These are phyloP conservation scores for Mycosphaerella arachidis DNA, from an alignment of 2,329 filamentous ascomycete genomes.

Conservation along the genomic window DNA sequence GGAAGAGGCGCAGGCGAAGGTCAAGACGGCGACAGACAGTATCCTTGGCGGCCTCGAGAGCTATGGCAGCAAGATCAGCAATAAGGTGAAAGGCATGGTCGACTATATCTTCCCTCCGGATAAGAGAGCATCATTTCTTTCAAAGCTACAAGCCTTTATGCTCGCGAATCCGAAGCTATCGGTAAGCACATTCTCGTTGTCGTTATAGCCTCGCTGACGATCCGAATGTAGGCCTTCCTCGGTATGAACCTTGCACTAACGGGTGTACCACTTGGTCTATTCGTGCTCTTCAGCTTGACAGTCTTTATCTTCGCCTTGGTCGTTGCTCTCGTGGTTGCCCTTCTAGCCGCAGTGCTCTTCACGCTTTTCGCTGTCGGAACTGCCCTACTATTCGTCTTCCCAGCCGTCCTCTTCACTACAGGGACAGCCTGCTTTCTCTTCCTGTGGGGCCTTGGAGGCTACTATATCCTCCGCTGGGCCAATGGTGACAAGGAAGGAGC, in stretches of 20 bases:
- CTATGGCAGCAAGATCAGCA: slow-evolving; percentile 24
- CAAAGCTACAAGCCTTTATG: slow-evolving; percentile 54
- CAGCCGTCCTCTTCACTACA: slow-evolving; percentile 62
- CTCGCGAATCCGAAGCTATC: slow-evolving; percentile 63
- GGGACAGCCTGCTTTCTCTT: slow-evolving; percentile 61
- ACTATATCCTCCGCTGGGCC: slow-evolving; percentile 45
- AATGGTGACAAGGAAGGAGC: slow-evolving; percentile 20
- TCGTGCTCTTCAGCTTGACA: slow-evolving; percentile 61
- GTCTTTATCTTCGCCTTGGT: slow-evolving; percentile 60
- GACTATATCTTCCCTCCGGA: slow-evolving; percentile 57
- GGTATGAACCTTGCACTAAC: slow-evolving; percentile 61
- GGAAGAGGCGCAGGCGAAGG: slow-evolving; percentile 22
- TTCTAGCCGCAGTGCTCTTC: slow-evolving; percentile 54
- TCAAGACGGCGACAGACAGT: slow-evolving; percentile 25
- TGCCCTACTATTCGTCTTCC: slow-evolving; percentile 63
- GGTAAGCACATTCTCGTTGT: slow-evolving; percentile 43
- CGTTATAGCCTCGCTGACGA: neutral
- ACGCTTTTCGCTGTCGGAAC: slow-evolving; percentile 64
- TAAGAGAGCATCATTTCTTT: slow-evolving; percentile 55
- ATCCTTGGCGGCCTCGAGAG: slow-evolving; percentile 29
- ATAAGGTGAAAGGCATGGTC: slow-evolving; percentile 36
- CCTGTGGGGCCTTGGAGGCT: slow-evolving; percentile 62
- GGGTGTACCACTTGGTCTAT: slow-evolving; percentile 63
- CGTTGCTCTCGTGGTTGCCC: slow-evolving; percentile 52
- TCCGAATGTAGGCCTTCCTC: slow-evolving; percentile 57